Evolutionary conservation across 768 basidiomycete genomes (phyloP), one percentile per base, ranked within the genome.

Genomic region (Serendipita sp.): DNA sequence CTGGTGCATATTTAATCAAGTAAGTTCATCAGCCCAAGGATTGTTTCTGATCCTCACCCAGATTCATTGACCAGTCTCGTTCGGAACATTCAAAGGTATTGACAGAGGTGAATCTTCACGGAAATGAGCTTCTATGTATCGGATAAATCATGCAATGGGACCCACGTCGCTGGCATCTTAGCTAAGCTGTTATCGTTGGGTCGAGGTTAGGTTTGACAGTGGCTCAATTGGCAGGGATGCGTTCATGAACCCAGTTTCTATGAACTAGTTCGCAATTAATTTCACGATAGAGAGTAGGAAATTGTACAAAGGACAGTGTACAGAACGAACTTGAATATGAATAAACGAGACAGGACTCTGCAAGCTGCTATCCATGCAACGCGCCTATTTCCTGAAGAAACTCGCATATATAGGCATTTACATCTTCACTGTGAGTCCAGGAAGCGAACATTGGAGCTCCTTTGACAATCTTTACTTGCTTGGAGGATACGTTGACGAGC

Each of bases 1-100:
- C 87, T 88, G 62, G 33, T 45, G 42, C 11, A 28, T 38, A 38
- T 38, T 5, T 2, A 1, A 14, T 14, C 34, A 5, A n/a, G n/a
- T 11, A 64, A 63, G 24, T 26, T 53, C 30, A 13, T 22, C 26
- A 17, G 17, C 34, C 5, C 34, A 14, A 38, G 14, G 60, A 30
- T 14, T 30, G 31, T 44, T 51, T 30, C 48, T 43, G 62, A 61
- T n/a, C 9, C 69, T 28, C 60, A 83, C 87, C 87, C 20, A 89
- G 74, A 66, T 78, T 78, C 64, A 81, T 73, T 31, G 85, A 73
- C 88, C 88, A 90, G 65, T 88, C 68, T 44, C 60, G 24, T 38
- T 63, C 62, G 67, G 80, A 73, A 74, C 78, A 73, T 69, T 88
- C 83, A 60, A 88, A 68, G 26, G 71, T 71, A 64, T 77, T 71